Conservation (phyloP, 2,329 filamentous ascomycete genomes). For the Trichoderma polysporum region DNA sequence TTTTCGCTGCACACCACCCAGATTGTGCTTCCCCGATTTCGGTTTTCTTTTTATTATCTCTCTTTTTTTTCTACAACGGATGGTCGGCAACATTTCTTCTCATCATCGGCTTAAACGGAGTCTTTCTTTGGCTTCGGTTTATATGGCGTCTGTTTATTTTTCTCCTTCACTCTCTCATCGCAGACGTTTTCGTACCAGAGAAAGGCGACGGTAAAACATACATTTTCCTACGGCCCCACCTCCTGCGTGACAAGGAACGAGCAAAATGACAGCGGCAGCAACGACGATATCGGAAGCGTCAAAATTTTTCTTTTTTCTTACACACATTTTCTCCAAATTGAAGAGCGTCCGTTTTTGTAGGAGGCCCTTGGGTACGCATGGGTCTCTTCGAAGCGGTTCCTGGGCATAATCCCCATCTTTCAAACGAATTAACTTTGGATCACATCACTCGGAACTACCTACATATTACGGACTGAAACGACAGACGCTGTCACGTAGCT, state of each 20-base stretch:
- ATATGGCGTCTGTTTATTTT: conserved; percentile 5
- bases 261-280: conserved; percentile 14
- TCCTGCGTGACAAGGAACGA: conserved; percentile 17
- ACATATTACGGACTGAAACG: conserved; percentile 36
- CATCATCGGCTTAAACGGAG: conserved; percentile 31
- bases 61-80: conserved; percentile 33
- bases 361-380: conserved; percentile 32
- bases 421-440: conserved; percentile 33
- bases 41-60: conserved; percentile 2
- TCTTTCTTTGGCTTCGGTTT: conserved; percentile 29
- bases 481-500: conserved; percentile 37
- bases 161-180: background rate
- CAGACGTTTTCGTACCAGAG: background rate
- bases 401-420: conserved; percentile 32
- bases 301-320: conserved; percentile 24
- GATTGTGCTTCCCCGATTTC: conserved; percentile 32
- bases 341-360: conserved; percentile 28
- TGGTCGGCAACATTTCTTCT: conserved; percentile 28
- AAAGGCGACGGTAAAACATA: background rate
- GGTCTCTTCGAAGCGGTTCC: conserved; percentile 29
- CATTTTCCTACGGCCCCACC: conserved; percentile 2
- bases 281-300: conserved; percentile 16
- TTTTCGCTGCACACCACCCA: conserved; percentile 2
- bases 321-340: conserved; percentile 19
- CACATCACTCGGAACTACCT: conserved; percentile 36